A percentile compares a stretch with the other conserved stretches of the same genome.
Conservation (phyloP, 192 early-diverging fungal species). For the Backusella mclennaniae region DNA sequence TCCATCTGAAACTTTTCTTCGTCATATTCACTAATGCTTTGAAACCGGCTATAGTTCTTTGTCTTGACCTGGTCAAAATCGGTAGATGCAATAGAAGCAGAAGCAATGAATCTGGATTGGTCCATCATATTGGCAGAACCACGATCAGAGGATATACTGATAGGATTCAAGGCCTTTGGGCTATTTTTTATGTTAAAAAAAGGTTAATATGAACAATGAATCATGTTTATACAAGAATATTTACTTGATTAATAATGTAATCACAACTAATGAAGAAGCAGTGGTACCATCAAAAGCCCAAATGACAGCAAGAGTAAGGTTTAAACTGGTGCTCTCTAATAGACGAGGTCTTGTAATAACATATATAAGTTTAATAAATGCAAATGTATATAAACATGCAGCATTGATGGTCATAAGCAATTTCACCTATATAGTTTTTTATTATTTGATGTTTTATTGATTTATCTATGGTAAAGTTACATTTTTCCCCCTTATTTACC, state of each 20-base stretch:
- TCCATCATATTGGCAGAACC: not conserved
- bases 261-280: not conserved
- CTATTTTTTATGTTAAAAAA: too few relatives aligned
- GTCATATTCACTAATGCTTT: not conserved
- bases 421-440: slow-evolving; percentile 9
- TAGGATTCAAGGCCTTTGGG: not conserved
- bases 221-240: too few relatives aligned
- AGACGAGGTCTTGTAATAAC: not conserved
- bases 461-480: not conserved
- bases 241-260: not conserved
- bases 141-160: not conserved
- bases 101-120: not conserved
- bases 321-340: not conserved
- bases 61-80: not conserved
- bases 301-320: not conserved
- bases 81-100: not conserved
- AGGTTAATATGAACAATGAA: too few relatives aligned
- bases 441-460: not conserved
- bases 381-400: not conserved
- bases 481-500: not conserved
- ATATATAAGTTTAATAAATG: not conserved
- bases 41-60: not conserved
- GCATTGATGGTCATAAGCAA: not conserved
- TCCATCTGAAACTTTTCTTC: slow-evolving; percentile 2
- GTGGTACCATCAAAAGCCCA: slow-evolving; percentile 4